A percentile compares a stretch with the other conserved stretches of the same genome.
phyloP scores from a whole-genome alignment of 345 rosid genomes.

The Lepidium sativum region DNA sequence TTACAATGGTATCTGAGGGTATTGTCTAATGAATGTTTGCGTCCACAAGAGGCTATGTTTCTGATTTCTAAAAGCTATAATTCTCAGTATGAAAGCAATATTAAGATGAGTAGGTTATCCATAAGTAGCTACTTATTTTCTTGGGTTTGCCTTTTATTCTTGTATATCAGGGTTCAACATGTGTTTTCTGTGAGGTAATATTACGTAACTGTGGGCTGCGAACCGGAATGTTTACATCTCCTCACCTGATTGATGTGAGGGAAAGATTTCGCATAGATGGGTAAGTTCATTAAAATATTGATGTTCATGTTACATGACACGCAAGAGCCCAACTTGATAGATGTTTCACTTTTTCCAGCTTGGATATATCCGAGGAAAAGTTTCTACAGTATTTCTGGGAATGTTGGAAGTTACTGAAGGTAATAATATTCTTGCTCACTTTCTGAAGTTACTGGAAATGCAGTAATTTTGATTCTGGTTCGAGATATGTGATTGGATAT shows the following conservation, averaged over 20 bases:
- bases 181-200: constrained; percentile 77
- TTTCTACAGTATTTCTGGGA: constrained; percentile 82
- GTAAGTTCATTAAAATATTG: constrained; percentile 34
- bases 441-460: no score
- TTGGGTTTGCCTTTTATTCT: background rate
- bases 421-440: constrained; percentile 19
- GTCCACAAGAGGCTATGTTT: background rate
- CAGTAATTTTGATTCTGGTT: constrained; percentile 1
- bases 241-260: constrained; percentile 88
- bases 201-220: constrained; percentile 72
- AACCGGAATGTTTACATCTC: constrained; percentile 86
- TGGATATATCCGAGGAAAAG: constrained; percentile 77
- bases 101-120: background rate
- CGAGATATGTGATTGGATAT: background rate
- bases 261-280: constrained; percentile 79
- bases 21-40: background rate
- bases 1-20: background rate
- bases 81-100: background rate
- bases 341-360: constrained; percentile 36
- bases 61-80: background rate
- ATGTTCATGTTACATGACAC: constrained; percentile 3
- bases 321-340: background rate
- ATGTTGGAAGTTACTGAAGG: constrained; percentile 75
- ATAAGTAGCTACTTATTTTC: background rate
- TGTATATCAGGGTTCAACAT: constrained; percentile 76